Evolutionary conservation across 495 filamentous ascomycete genomes (phyloP), one percentile per base, ranked within the genome.

Genomic region (Penicillium soppii): DNA sequence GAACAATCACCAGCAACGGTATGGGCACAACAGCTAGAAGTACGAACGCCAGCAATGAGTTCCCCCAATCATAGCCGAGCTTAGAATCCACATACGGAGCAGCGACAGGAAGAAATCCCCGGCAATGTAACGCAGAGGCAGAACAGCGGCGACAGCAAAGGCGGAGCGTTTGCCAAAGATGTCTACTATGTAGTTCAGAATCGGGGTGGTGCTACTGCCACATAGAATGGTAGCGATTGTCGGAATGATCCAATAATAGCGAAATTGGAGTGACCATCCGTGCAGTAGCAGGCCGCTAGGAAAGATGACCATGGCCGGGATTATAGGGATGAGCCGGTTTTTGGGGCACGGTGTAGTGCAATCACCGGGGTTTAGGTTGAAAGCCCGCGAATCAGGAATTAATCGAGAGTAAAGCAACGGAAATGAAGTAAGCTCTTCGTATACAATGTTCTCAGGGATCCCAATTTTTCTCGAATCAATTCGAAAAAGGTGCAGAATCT

Each of bases 401-500:
- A n/a, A n/a, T n/a, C n/a, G n/a, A n/a, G n/a, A n/a, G n/a, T n/a
- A n/a, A n/a, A n/a, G n/a, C n/a, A n/a, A n/a, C n/a, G n/a, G n/a
- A n/a, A n/a, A n/a, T n/a, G n/a, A n/a, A n/a, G n/a, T 27, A 27
- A 9, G 25, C 25, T 4, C 9, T 5, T 27, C 15, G 22, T 30
- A 19, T 32, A 22, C 47, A 21, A 49, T 22, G 25, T 49, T 40
- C 15, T 49, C 32, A 35, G 38, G 10, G 8, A 12, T 41, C 47
- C 40, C 30, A 20, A 47, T 47, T 32, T 47, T 47, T 30, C 20
- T 37, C 32, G 17, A 19, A 15, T 47, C 32, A 27, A 47, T 26
- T 38, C 19, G 32, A 47, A 30, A 47, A 38, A 47, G 44, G 19
- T 22, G 30, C 32, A 47, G 12, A 26, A 47, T 2, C 30, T 36